Base-by-base conservation (phyloP, 768 basidiomycete genomes). In the Tulasnella sp. region DNA sequence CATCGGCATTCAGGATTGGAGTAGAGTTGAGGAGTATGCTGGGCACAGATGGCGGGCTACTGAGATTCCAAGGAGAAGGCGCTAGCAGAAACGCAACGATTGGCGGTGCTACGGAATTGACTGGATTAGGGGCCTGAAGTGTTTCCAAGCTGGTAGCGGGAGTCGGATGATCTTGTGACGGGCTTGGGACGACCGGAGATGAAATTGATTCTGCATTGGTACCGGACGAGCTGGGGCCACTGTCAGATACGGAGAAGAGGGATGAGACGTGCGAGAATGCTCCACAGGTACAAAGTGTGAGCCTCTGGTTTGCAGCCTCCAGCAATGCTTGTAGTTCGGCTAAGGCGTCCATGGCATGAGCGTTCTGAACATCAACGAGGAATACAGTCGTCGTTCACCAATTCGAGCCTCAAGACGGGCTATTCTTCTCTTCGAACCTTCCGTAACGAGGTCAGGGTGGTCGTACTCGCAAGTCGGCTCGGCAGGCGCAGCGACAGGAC, bases 361-460 rank as follows among this genome's bases (percentile, higher is more conserved):
- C 14, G 22, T 14, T n/a, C 20, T 20, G 44, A 40, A 42, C 31
- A 12, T 16, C 5, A 69, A 14, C 14, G 28, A 37, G 28, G 64
- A 28, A 34, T 0, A 28, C 31, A 18, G 64, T 14, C 34, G 1
- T 22, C 41, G 9, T 60, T 22, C 41, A 78, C 77, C 77, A 18
- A 78, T 78, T 24, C 69, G 58, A 31, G n/a, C 20, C n/a, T 78
- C 77, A 22, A 78, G 44, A 58, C 69, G 58, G 18, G 41, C 31
- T 37, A 78, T 78, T 31, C 60, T 78, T 11, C 34, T 60, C 20
- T 69, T 78, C 6, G 64, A 58, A 3, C 77, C 77, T 28, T 78
- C 77, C n/a, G 77, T 12, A n/a, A 78, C 60, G 18, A 58, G 18
- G 24, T 78, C 60, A 8, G 77, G 77, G 44, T 78, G 37, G 77